Base-by-base conservation (phyloP, 2,329 filamentous ascomycete genomes). In the Neonectria ditissima region DNA sequence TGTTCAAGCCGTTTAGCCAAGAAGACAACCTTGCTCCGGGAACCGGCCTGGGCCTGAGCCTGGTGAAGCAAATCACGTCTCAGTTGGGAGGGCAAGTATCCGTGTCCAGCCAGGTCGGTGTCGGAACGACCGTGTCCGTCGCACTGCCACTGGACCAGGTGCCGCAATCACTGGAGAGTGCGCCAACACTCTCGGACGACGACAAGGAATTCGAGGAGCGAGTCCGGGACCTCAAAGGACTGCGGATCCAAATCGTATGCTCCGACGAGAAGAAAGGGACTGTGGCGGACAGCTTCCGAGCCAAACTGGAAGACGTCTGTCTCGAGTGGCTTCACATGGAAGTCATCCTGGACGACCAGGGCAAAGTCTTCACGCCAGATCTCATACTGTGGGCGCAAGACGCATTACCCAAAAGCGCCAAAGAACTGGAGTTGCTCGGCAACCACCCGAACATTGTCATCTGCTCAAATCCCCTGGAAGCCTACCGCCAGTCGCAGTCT, bases 1-100 rank as follows among this genome's bases (percentile, higher is more conserved):
- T 92, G 0, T 92, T 89, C 71, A 86, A 84, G 0, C 87, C 89
- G 0, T 92, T 92, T 64, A 77, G 82, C 0, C 90, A 92, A 65
- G 90, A 92, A 69, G 83, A 91, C 51, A 76, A 80, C 0, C 74
- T 92, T 1, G 81, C 84, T 0, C 83, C 86, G 0, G 90, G 90
- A 0, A 86, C 87, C 0, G 90, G 90, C 0, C 79, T 92, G 0
- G 90, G 91, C 0, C 76, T 92, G 30, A 89, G 86, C 43, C 86
- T 92, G 9, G 89, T 92, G 2, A 83, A 84, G 20, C 79, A 81
- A 54, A 86, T 92, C 7, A 84, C 89, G 1, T 81, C 83, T 14
- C 83, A 85, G 8, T 78, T 92, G 0, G 82, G 83, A 24, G 90
- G 90, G 0, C 80, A 80, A 1, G 86, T 92, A 45, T 80, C 84